Evolutionary conservation across 2,329 filamentous ascomycete genomes (phyloP), one percentile per base, ranked within the genome.

Genomic region (Monosporascus sp.): DNA sequence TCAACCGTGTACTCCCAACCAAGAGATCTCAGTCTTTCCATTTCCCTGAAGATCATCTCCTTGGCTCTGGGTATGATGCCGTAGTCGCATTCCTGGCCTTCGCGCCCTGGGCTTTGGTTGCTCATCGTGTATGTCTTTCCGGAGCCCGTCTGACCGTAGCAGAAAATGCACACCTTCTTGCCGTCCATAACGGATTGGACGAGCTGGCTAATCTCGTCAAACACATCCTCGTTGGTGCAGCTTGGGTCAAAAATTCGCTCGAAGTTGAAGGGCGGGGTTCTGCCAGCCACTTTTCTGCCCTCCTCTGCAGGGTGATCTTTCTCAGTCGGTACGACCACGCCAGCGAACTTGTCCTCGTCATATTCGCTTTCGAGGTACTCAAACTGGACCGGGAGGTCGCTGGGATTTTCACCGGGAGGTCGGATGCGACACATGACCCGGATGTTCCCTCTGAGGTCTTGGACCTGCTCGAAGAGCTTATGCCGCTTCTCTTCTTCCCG

Each of bases 101-200:
- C 46, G 24, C 61, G 14, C 42, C 22, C 20, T 6, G 22, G 24
- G 42, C 24, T 11, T n/a, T 46, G 61, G 36, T 59, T 58, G 52
- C 65, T 68, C 94, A 99, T 99, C 4, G 94, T 97, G 67, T 87
- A 89, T 0, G 94, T 99, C 77, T 99, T 99, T 55, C 94, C 94
- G 18, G 92, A 94, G 3, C 94, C 94, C 0, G 94, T 99, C 70
- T 99, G 94, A 44, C 94, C 94, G 66, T 99, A 99, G 67, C 92
- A 97, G 73, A 99, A 96, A 57, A 99, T 97, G 71, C 93, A 97
- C 49, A 99, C 94, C 62, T 97, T 99, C 75, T 96, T 99, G 1
- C 94, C 94, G 65, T 99, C 94, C 39, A 99, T 79, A 0, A 95
- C 94, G 61, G 90, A 96, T 71, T 99, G 94, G 1, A 99, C 92